Base-by-base conservation (phyloP, 75 land plant species). In the Picea sitchensis region DNA sequence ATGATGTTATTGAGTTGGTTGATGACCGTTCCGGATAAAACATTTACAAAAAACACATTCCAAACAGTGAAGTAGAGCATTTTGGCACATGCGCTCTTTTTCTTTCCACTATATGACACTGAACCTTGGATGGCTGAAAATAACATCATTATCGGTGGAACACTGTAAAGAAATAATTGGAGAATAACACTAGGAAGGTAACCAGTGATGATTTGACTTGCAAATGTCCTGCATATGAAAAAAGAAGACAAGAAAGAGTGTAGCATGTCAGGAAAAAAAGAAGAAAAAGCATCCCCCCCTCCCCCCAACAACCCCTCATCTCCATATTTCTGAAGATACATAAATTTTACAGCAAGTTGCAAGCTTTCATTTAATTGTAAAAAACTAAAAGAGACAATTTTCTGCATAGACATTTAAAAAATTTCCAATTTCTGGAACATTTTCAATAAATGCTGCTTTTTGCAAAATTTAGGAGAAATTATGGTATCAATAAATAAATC, bases 151-250 rank as follows among this genome's bases (percentile, higher is more conserved):
- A 82, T 69, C 26, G 98, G 92, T 12, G 99, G 96, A 78, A 90
- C 88, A 73, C 77, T 23, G 36, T 88, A 95, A 14, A 92, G 65
- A 71, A 90, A 84, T 57, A 89, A 36, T 47, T 84, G 82, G 57
- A 95, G 83, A 31, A 95, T 77, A 7, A 98, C 85, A 77, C 96
- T 90, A 18, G 99, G 98, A 54, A 98, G 88, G 73, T 98, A 98
- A 2, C 99, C 99, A 38, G 92, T 89, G 6, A 92, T 84, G 67
- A 98, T 9, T 78, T 91, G 86, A 57, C 73, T 83, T 47, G 92
- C 60, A 67, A 84, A 84, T 12, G 65, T 84, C 86, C 98, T 95
- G 92, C 86, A 87, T 56, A 9, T 51, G 56, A 56, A 8, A 56
- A 68, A 75, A 38, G 78, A 26, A 78, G 4, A 58, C 14, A 14